Base-by-base conservation (phyloP, 306 rosid species). In the Cyclanthera cordifolia region DNA sequence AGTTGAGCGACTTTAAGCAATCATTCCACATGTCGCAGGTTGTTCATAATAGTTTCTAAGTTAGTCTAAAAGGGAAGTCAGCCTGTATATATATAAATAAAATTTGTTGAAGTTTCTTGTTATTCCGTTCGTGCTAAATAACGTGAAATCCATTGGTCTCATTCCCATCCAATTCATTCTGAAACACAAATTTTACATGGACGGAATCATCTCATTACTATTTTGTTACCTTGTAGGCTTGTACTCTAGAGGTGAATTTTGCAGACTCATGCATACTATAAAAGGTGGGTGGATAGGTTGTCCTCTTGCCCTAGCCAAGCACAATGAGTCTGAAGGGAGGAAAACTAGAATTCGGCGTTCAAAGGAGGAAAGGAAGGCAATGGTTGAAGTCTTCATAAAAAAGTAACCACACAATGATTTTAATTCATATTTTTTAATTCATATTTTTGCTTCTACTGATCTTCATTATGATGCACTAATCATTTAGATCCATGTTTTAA, bases 291-390 rank as follows among this genome's bases (percentile, higher is more conserved):
- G 95, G 90, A 79, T 75, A 14, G 93, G 91, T 76, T 85, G 74
- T 81, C 83, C 96, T 4, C 88, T 90, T 82, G 99, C 95, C 80
- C 90, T 94, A 21, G 97, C 99, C 27, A 88, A 81, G 76, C 75
- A 76, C 54, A 94, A 90, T 74, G 97, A 86, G 48, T 82, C 91
- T 45, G 92, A 90, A 52, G 86, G 90, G 37, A 88, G 81, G 82
- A 94, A 82, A 75, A 49, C 95, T 20, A 85, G 97, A 21, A 86
- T 88, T 79, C 91, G 97, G 63, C 95, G 85, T 34, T 88, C 97
- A 25, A 94, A 94, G 82, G 83, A 90, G 75, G 91, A 94, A 79
- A 75, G 97, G 76, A 94, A 94, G 84, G 85, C 87, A 53, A 83
- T 90, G 99, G 95, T 88, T 52, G 90, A 88, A 67, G 74, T 90